Evolutionary conservation across 192 early-diverging fungal species (phyloP).

Genomic region (Umbelopsis ramanniana): DNA sequence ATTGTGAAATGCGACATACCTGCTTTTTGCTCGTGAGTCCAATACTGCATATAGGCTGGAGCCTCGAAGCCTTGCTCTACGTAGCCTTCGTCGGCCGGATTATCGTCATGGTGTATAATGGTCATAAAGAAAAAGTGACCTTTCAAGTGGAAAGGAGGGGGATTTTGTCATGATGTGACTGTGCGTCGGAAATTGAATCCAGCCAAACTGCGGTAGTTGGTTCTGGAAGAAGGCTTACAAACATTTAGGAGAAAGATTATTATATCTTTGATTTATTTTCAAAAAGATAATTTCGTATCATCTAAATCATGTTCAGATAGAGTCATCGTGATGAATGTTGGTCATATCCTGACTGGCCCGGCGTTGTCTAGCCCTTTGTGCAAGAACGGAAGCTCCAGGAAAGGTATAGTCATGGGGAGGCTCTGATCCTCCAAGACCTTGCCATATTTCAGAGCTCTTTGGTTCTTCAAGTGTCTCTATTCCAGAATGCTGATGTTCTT

Average conservation of each 20-base stretch:
- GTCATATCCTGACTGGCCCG: neutral
- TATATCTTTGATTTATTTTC: too few relatives aligned
- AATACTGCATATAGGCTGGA: slow-evolving; percentile 42
- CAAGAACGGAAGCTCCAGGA: slow-evolving; percentile 1
- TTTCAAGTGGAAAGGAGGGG: too few relatives aligned
- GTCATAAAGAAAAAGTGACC: neutral
- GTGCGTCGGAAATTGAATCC: too few relatives aligned
- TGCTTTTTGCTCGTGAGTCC: slow-evolving; percentile 56
- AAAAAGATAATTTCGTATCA: neutral
- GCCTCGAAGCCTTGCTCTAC: slow-evolving; percentile 45
- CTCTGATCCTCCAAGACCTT: neutral
- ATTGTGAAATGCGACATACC: slow-evolving; percentile 30
- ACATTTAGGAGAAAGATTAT: too few relatives aligned
- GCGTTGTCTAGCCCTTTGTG: neutral
- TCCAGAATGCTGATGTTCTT: neutral
- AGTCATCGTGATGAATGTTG: neutral
- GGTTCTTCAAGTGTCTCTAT: neutral
- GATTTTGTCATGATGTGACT: too few relatives aligned
- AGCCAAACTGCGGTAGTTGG: neutral
- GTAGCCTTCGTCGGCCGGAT: slow-evolving; percentile 36
- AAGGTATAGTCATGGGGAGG: neutral
- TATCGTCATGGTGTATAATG: slow-evolving; percentile 1
- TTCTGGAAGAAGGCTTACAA: too few relatives aligned
- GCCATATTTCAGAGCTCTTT: slow-evolving; percentile 1
- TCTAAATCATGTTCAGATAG: neutral